Percentiles rank a stretch among this genome's conserved stretches.
Conservation (phyloP, 192 early-diverging fungal genomes). For the Radiomyces spectabilis region DNA sequence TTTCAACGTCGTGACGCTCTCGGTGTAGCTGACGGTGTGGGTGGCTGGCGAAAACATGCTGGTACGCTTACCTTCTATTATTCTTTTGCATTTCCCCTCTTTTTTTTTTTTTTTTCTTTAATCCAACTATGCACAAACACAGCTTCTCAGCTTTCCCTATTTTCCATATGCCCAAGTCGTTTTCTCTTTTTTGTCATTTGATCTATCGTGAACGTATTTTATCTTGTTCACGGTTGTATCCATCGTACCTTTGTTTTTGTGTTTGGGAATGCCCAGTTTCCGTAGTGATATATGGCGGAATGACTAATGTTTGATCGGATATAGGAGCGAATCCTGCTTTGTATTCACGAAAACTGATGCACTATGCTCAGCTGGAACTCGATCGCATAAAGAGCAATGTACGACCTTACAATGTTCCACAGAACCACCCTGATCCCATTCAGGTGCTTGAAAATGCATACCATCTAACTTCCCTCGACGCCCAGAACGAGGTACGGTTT, state of each 20-base stretch:
- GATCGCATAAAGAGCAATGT: conserved; percentile 83
- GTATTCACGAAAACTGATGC: conserved; percentile 93
- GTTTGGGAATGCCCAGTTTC: neutral
- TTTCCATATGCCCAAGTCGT: no score
- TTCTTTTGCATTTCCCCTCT: neutral
- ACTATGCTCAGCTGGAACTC: conserved; percentile 78
- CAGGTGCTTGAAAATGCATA: conserved; percentile 58
- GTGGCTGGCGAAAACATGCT: conserved; percentile 66
- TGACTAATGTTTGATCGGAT: neutral
- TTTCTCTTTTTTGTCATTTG: no score
- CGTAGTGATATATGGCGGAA: neutral
- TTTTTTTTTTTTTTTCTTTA: conserved; percentile 1
- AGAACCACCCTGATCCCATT: conserved; percentile 73
- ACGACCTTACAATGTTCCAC: conserved; percentile 69
- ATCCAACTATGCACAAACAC: neutral
- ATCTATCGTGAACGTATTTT: neutral
- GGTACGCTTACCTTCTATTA: conserved; percentile 11
- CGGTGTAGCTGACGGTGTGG: conserved; percentile 94
- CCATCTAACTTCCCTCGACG: neutral
- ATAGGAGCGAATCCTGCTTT: conserved; percentile 86
- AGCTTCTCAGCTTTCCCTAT: no score
- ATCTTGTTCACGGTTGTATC: neutral
- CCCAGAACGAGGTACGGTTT: neutral
- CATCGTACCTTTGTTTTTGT: no score
- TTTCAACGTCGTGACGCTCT: conserved; percentile 80